A percentile compares a stretch with the other conserved stretches of the same genome.
phyloP scores from a whole-genome alignment of 495 filamentous ascomycete species.

The Talaromyces thailandensis region DNA sequence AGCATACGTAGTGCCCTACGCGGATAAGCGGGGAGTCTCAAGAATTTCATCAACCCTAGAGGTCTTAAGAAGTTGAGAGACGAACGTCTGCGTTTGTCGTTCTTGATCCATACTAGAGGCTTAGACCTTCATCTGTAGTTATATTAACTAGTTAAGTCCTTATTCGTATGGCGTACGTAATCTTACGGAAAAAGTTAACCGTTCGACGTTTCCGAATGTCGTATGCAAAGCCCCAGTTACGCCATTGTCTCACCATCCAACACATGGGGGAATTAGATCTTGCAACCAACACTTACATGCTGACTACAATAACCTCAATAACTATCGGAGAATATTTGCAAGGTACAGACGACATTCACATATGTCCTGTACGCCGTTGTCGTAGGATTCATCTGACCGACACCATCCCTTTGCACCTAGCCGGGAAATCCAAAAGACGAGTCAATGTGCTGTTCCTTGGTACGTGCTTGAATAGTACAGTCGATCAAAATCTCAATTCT shows the following conservation, averaged over 20 bases:
- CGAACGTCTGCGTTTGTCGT: background rate
- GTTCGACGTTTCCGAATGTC: background rate
- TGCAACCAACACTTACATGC: background rate
- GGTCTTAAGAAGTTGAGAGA: background rate
- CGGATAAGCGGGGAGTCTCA: background rate
- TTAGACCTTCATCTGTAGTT: no score
- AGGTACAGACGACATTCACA: background rate
- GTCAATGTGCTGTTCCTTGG: background rate
- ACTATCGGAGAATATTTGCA: background rate
- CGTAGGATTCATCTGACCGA: background rate
- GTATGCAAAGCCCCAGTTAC: background rate
- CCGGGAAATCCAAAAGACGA: no score
- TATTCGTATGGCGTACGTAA: background rate
- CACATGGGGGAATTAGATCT: background rate
- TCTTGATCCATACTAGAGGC: no score
- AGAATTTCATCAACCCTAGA: background rate
- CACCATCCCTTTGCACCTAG: background rate
- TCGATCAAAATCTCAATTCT: background rate
- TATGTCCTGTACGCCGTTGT: background rate
- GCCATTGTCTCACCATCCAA: background rate
- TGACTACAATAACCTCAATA: background rate
- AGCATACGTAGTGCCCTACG: background rate
- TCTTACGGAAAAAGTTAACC: background rate
- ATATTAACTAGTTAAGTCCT: background rate
- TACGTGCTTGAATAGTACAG: background rate